Evolutionary conservation across 768 basidiomycete species (phyloP).

Genomic region (Lactarius hatsudake): DNA sequence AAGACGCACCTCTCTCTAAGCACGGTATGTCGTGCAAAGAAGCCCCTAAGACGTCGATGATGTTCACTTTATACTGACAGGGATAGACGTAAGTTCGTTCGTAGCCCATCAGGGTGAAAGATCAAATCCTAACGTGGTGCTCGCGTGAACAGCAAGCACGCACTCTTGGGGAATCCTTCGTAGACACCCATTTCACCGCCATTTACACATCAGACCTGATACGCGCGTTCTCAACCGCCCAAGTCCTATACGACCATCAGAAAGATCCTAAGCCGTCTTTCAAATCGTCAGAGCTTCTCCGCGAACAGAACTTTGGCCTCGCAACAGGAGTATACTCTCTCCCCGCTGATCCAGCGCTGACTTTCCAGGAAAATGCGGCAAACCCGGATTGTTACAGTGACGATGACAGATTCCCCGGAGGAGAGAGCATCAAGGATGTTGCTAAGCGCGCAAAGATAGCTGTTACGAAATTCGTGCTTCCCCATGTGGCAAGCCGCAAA

Average conservation of each 20-base stretch:
- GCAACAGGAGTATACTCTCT: constrained; percentile 62
- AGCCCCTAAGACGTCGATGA: no score
- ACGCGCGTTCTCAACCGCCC: constrained; percentile 61
- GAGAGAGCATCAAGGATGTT: constrained; percentile 68
- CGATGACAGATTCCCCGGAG: constrained; percentile 57
- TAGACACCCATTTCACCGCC: constrained; percentile 45
- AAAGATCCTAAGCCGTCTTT: constrained; percentile 45
- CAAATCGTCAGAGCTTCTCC: constrained; percentile 41
- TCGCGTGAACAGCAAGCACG: constrained; percentile 32
- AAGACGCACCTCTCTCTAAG: no score
- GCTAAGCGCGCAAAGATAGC: constrained; percentile 50
- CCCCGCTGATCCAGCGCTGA: constrained; percentile 18
- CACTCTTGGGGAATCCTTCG: constrained; percentile 53
- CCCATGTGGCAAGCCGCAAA: constrained; percentile 45
- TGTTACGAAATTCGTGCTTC: constrained; percentile 52
- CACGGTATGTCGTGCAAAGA: no score
- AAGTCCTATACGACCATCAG: constrained; percentile 52
- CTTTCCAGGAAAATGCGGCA: constrained; percentile 47
- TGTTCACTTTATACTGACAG: no score
- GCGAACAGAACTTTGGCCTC: constrained; percentile 41
- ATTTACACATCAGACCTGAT: constrained; percentile 67
- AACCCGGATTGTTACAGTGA: constrained; percentile 47
- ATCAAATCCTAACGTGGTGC: neutral
- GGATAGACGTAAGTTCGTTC: no score
- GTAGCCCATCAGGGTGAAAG: no score